Evolutionary conservation across 2,329 filamentous ascomycete species (phyloP).

Genomic region (Pezicula rhizophila): DNA sequence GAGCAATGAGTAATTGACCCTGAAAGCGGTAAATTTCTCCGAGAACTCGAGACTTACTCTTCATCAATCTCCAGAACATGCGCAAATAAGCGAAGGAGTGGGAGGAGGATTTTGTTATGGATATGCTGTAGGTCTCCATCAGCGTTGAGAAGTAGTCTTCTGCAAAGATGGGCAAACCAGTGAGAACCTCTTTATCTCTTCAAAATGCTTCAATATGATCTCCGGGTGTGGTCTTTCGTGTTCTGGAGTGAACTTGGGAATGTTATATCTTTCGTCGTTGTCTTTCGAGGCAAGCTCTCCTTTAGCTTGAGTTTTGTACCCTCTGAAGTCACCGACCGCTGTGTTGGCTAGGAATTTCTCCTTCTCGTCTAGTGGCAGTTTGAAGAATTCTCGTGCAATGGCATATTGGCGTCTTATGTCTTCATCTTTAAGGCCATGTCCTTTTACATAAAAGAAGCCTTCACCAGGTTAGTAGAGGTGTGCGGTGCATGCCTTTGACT

Average conservation of each 20-base stretch:
- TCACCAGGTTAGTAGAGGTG: too few relatives aligned
- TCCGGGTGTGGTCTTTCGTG: conserved; percentile 39
- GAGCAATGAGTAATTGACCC: too few relatives aligned
- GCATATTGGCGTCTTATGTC: conserved; percentile 53
- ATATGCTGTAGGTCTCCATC: conserved; percentile 11
- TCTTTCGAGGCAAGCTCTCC: conserved; percentile 28
- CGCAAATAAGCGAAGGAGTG: conserved; percentile 51
- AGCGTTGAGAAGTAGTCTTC: too few relatives aligned
- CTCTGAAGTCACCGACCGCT: conserved; percentile 45
- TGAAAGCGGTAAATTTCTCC: too few relatives aligned
- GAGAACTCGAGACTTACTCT: conserved; percentile 22
- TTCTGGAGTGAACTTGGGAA: conserved; percentile 45
- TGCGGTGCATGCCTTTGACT: too few relatives aligned
- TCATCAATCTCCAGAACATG: conserved; percentile 54
- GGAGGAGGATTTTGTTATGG: conserved; percentile 47
- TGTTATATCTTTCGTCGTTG: conserved; percentile 52
- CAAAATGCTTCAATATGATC: conserved; percentile 40
- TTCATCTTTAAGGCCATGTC: conserved; percentile 52
- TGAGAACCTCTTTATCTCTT: conserved; percentile 49
- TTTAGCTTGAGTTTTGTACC: conserved; percentile 36
- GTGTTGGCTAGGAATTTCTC: conserved; percentile 44
- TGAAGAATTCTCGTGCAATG: conserved; percentile 50
- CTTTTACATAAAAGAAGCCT: conserved; percentile 53
- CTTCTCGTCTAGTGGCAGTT: conserved; percentile 50
- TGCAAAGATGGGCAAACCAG: neutral